These are phyloP conservation scores for Cyphellophora europaea DNA, from an alignment of 2,329 filamentous ascomycete species.

Conservation along the genomic window DNA sequence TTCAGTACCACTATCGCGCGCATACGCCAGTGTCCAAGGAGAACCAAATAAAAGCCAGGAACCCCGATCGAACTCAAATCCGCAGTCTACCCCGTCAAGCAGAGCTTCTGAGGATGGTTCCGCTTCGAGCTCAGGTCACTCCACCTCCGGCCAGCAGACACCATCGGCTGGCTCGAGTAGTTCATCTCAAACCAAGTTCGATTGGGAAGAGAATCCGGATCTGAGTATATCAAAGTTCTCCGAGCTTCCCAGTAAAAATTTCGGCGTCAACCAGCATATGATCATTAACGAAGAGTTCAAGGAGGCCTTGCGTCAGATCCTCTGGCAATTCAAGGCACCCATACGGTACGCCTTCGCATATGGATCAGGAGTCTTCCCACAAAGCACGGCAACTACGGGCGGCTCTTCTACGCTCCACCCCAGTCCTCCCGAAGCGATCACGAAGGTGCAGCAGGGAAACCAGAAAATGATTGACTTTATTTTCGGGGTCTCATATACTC, in stretches of 20 bases:
- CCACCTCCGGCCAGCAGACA: too few relatives aligned
- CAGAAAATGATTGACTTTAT: slow-evolving; percentile 99
- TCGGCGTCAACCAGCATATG: slow-evolving; percentile 95
- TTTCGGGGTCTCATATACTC: slow-evolving; percentile 84
- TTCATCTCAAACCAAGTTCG: slow-evolving; percentile 26
- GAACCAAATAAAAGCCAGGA: too few relatives aligned
- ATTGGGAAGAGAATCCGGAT: slow-evolving; percentile 70
- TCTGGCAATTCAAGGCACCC: slow-evolving; percentile 85
- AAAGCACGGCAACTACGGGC: slow-evolving; percentile 38
- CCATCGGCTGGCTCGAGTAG: slow-evolving; percentile 1
- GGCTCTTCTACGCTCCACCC: slow-evolving; percentile 60
- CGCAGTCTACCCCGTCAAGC: too few relatives aligned
- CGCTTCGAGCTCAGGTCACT: too few relatives aligned
- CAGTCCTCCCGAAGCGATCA: slow-evolving; percentile 68
- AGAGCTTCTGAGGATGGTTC: too few relatives aligned
- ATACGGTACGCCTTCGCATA: slow-evolving; percentile 97
- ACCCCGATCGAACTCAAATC: too few relatives aligned
- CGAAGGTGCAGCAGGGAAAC: slow-evolving; percentile 74
- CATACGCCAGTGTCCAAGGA: too few relatives aligned
- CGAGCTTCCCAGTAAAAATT: slow-evolving; percentile 67
- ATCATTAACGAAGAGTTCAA: slow-evolving; percentile 94
- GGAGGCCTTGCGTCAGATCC: slow-evolving; percentile 72
- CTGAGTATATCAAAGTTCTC: slow-evolving; percentile 65
- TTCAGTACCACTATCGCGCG: too few relatives aligned
- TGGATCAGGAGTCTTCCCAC: slow-evolving; percentile 90